Percentiles rank a stretch among this genome's conserved stretches.
These are phyloP conservation scores for Mycena citricolor DNA, from an alignment of 1,284 basidiomycete genomes.

Conservation along the genomic window DNA sequence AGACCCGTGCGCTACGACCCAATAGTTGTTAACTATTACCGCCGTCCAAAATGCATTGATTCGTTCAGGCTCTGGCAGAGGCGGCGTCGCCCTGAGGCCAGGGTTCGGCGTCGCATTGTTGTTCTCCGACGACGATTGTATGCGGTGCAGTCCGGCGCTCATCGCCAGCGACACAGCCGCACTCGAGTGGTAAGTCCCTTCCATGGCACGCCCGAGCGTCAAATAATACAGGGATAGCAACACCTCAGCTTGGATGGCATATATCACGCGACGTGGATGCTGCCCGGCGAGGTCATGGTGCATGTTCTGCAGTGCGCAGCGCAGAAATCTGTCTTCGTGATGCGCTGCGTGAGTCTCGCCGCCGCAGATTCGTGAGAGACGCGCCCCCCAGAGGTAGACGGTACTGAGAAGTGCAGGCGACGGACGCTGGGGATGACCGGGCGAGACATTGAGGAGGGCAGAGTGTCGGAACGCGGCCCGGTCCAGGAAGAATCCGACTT, in stretches of 20 bases:
- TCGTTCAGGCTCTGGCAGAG: constrained; percentile 37
- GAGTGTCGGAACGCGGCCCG: constrained; percentile 23
- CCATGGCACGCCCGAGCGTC: constrained; percentile 37
- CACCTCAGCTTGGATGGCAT: constrained; percentile 46
- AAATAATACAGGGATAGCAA: constrained; percentile 47
- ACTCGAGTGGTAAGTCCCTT: constrained; percentile 44
- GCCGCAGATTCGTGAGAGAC: constrained; percentile 24
- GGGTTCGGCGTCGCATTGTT: no score
- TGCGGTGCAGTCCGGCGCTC: constrained; percentile 37
- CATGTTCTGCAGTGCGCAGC: constrained; percentile 32
- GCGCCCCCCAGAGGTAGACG: constrained; percentile 27
- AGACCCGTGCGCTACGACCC: constrained; percentile 37
- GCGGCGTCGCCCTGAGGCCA: not conserved
- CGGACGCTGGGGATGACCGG: constrained; percentile 13
- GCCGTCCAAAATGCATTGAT: constrained; percentile 50
- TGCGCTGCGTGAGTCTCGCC: constrained; percentile 22
- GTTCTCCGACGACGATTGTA: constrained; percentile 34
- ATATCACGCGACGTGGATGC: constrained; percentile 38
- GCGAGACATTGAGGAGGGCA: constrained; percentile 9
- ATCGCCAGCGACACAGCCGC: constrained; percentile 43
- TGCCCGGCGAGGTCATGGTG: constrained; percentile 28
- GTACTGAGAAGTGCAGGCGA: constrained; percentile 17
- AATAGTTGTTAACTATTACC: constrained; percentile 42
- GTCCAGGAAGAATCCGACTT: constrained; percentile 45
- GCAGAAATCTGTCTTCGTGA: constrained; percentile 31